Conservation (phyloP, 257 asterid genomes). For the Capsicum chinense region DNA sequence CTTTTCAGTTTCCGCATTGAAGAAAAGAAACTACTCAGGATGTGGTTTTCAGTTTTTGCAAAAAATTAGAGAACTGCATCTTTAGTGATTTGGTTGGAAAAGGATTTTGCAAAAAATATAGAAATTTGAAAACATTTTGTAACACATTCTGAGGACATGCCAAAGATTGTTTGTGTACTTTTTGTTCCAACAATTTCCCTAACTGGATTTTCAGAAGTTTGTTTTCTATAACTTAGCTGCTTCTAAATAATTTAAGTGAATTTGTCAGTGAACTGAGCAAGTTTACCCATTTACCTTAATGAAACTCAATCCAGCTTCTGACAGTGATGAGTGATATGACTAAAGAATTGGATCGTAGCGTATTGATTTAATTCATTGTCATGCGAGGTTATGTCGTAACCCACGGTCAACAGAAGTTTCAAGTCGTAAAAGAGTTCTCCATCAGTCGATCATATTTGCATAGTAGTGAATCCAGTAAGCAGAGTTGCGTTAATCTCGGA, state of each 20-base stretch:
- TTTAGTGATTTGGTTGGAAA: neutral
- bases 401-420: neutral
- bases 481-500: neutral
- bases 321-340: neutral
- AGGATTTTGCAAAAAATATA: neutral
- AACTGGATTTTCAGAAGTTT: neutral
- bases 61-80: neutral
- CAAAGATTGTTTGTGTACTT: neutral
- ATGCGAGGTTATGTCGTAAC: neutral
- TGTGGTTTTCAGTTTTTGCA: neutral
- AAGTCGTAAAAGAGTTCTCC: neutral
- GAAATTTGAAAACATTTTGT: neutral
- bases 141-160: neutral
- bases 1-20: neutral
- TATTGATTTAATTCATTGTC: neutral
- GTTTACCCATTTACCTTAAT: neutral
- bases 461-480: neutral
- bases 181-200: neutral
- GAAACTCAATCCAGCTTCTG: neutral
- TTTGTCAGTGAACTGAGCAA: neutral
- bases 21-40: conserved; percentile 10
- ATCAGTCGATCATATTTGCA: conserved; percentile 1
- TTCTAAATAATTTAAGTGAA: neutral
- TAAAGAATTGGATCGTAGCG: neutral
- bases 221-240: neutral